Evolutionary conservation across 2,329 filamentous ascomycete genomes (phyloP), one percentile per base, ranked within the genome.

Genomic region (Fusarium longipes): DNA sequence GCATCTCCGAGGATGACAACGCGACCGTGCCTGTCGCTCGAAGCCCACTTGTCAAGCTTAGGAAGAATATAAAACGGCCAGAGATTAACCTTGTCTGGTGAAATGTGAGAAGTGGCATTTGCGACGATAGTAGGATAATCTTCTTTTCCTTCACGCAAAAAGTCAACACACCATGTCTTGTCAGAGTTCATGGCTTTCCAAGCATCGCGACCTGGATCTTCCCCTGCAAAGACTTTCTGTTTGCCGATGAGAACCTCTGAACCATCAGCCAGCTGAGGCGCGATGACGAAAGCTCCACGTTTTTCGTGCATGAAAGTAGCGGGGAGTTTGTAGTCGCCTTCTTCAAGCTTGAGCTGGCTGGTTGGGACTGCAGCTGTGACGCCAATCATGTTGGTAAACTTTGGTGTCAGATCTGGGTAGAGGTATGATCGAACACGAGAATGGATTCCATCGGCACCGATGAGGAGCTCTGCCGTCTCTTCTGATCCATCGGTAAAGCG

Each of bases 381-480:
- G 10, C 77, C 80, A 12, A 77, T 74, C 73, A 83, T 81, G 33
- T 83, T 83, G 1, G 81, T 83, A 68, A 86, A 89, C 2, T 75
- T 78, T 2, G 87, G 83, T 32, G 80, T 72, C 1, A 84, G 67
- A 0, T 81, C 78, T 0, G 85, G 83, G 43, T 83, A 79, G 0
- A 89, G 75, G 39, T 86, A 82, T 5, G 76, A 78, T 5, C 86
- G 80, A 1, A 89, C 83, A 1, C 76, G 78, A 1, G 86, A 88
- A 70, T 89, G 84, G 48, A 89, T 89, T 1, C 87, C 87, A 58
- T 89, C 87, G 0, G 85, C 84, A 0, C 86, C 87, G 17, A 89
- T 77, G 0, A 89, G 79, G 14, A 86, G 70, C 3, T 75, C 67
- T 0, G 84, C 82, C 0, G 67, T 73, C 2, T 68, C 76, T 0